These are phyloP conservation scores for Bipolaris cookei DNA, from an alignment of 2,329 filamentous ascomycete species.

Conservation along the genomic window DNA sequence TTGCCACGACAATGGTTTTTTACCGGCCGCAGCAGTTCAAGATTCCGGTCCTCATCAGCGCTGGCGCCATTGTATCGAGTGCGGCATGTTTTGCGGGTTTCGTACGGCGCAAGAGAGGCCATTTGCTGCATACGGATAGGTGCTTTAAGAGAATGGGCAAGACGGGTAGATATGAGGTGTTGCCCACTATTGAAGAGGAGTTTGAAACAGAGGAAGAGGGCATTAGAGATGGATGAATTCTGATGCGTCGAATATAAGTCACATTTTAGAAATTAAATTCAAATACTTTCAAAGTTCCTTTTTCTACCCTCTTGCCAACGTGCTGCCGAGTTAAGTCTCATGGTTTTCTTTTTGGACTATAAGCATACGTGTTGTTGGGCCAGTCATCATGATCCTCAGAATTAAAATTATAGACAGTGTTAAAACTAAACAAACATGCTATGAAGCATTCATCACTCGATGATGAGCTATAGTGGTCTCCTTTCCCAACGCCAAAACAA, in stretches of 20 bases:
- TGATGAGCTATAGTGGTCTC: neutral
- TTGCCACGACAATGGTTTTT: conserved; percentile 69
- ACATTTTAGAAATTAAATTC: too few relatives aligned
- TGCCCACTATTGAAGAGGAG: conserved; percentile 35
- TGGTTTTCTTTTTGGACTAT: too few relatives aligned
- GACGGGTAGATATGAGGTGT: conserved; percentile 23
- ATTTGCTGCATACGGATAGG: conserved; percentile 48
- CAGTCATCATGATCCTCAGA: neutral
- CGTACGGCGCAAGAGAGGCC: conserved; percentile 64
- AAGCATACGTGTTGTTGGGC: too few relatives aligned
- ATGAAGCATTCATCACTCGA: neutral
- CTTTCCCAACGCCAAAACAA: conserved; percentile 17
- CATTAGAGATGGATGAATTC: neutral
- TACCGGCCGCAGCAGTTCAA: conserved; percentile 68
- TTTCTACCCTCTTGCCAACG: too few relatives aligned
- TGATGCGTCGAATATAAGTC: neutral
- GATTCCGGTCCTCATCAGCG: conserved; percentile 67
- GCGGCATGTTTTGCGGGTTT: conserved; percentile 62
- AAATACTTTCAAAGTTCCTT: too few relatives aligned
- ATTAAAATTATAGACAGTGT: neutral
- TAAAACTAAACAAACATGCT: conserved; percentile 1
- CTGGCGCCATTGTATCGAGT: conserved; percentile 58
- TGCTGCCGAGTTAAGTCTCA: too few relatives aligned
- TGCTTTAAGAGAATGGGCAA: conserved; percentile 28
- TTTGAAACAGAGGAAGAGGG: conserved; percentile 16